A percentile compares a stretch with the other conserved stretches of the same genome.
These are phyloP conservation scores for Hysterangium stoloniferum DNA, from an alignment of 768 basidiomycete genomes.

Conservation along the genomic window DNA sequence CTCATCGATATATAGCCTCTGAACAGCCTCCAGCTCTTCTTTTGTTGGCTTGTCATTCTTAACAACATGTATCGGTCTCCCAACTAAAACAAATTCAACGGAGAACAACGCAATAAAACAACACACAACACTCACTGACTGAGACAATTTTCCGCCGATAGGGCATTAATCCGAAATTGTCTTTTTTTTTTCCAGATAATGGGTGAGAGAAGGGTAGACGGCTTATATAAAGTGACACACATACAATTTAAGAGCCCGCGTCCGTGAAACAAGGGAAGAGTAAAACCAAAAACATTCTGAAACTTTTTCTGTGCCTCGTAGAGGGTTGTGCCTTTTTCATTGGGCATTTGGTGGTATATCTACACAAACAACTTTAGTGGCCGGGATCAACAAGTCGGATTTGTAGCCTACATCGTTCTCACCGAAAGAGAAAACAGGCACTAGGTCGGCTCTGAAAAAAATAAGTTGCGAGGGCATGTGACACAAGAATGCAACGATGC, in stretches of 20 bases:
- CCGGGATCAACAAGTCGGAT: constrained; percentile 10
- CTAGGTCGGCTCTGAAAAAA: constrained; percentile 72
- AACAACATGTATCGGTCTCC: constrained; percentile 75
- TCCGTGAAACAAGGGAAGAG: constrained; percentile 95
- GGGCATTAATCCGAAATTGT: constrained; percentile 93
- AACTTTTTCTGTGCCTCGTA: constrained; percentile 86
- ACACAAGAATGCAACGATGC: constrained; percentile 14
- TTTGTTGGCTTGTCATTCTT: constrained; percentile 74
- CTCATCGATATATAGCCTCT: constrained; percentile 86
- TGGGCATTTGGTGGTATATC: constrained; percentile 97
- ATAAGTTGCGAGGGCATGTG: neutral
- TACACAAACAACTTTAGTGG: constrained; percentile 24
- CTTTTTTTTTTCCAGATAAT: constrained; percentile 30
- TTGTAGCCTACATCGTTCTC: constrained; percentile 76
- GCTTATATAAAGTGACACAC: constrained; percentile 18
- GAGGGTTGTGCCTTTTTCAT: constrained; percentile 83
- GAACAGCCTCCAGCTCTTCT: constrained; percentile 72
- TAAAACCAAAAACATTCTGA: constrained; percentile 90
- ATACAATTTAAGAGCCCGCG: constrained; percentile 89
- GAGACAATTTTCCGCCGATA: constrained; percentile 94
- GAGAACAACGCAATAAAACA: neutral
- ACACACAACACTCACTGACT: constrained; percentile 65
- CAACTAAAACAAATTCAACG: constrained; percentile 45
- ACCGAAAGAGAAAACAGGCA: constrained; percentile 97
- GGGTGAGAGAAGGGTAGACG: neutral